Evolutionary conservation across 2,329 filamentous ascomycete species (phyloP), one percentile per base, ranked within the genome.

Genomic region (Penicillium thymicola): DNA sequence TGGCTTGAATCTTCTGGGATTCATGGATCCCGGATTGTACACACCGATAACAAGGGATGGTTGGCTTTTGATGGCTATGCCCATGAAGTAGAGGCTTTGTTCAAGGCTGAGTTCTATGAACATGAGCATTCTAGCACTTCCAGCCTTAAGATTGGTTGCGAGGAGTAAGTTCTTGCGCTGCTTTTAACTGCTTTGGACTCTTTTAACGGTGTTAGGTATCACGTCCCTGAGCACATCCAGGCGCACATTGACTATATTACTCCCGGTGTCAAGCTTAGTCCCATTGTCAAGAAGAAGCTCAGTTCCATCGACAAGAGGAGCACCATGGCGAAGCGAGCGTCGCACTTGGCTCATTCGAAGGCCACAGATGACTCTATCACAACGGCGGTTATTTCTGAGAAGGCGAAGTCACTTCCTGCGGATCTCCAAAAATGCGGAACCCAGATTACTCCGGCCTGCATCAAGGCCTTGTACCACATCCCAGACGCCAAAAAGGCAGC

Each of bases 1-100:
- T 87, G 84, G 84, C 75, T 86, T n/a, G 68, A 75, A 21, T 67
- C 70, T 5, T 76, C 79, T 23, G 85, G 84, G 7, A 81, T 87
- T 42, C 65, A 75, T 18, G 66, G 69, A 2, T 72, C 73, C 3
- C 76, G 81, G 5, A 75, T 86, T 42, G 72, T 71, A 40, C 76
- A 82, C 42, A 82, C 82, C 0, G 74, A 76, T 41, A 79, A 79
- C 28, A 77, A 79, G 51, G 79, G 78, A 48, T 85, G 82, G 81
- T 65, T 85, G 21, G 72, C 76, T 11, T 84, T 85, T 65, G 76
- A 83, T 54, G 81, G 81, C 9, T 81, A 81, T 6, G 79, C 80
- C 3, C 71, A 76, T 36, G 80, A 86, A 65, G 77, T 80, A 6
- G 82, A 85, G 67, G 67, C 70, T 21, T 74, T 85, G 18, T 75